Percentiles rank a stretch among this genome's conserved stretches.
phyloP scores from a whole-genome alignment of 257 asterid species.

The Salvia splendens region DNA sequence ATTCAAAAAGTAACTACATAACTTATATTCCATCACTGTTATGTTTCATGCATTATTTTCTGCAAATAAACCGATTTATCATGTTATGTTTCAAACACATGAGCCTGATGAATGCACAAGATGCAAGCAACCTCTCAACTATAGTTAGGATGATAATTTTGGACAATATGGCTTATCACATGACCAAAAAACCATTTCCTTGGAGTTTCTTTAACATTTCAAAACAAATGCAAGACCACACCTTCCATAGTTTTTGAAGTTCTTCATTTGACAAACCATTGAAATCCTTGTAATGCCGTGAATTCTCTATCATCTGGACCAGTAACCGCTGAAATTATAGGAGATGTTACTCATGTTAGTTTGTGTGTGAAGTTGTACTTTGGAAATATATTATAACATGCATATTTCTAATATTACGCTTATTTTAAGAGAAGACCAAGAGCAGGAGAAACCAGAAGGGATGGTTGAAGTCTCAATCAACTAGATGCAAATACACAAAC shows the following conservation, averaged over 20 bases:
- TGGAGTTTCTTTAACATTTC: background rate
- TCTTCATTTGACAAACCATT: conserved; percentile 45
- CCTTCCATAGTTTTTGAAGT: conserved; percentile 68
- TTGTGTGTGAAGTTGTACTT: conserved; percentile 19
- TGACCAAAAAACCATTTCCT: background rate
- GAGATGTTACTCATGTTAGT: conserved; percentile 20
- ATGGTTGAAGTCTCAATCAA: conserved; percentile 5
- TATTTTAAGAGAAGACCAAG: conserved; percentile 1
- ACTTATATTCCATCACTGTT: background rate
- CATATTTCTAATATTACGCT: conserved; percentile 1
- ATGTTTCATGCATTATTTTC: conserved; percentile 1
- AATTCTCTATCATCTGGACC: conserved; percentile 56
- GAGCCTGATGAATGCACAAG: background rate
- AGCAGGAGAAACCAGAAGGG: conserved; percentile 15
- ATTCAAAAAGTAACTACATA: background rate
- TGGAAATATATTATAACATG: background rate
- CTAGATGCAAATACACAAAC: conserved; percentile 18
- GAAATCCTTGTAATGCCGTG: conserved; percentile 30
- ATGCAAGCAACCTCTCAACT: conserved; percentile 18
- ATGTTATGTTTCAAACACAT: conserved; percentile 9
- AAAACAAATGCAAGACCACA: conserved; percentile 30
- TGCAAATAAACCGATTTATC: background rate
- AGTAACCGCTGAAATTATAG: conserved; percentile 59
- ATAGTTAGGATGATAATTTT: conserved; percentile 15
- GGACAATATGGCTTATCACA: background rate